These are phyloP conservation scores for Venustampulla echinocandica DNA, from an alignment of 495 filamentous ascomycete species.

Conservation along the genomic window DNA sequence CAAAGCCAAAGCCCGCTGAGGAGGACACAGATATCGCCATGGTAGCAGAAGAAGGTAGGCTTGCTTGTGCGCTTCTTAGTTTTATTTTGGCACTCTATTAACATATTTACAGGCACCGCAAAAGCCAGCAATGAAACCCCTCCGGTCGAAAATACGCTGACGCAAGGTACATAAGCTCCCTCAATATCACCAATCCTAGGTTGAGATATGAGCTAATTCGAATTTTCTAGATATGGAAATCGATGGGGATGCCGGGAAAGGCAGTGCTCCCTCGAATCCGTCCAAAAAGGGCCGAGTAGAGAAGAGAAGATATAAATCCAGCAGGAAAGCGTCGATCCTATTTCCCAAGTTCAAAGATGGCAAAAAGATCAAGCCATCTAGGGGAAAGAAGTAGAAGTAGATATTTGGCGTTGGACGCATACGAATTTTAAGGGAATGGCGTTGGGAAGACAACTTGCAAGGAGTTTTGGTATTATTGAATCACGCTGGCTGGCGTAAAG, in stretches of 20 bases:
- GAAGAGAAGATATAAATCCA: conserved; percentile 31
- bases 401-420: background rate
- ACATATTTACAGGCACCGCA: background rate
- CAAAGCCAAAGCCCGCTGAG: conserved; percentile 38
- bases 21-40: conserved; percentile 19
- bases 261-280: conserved; percentile 12
- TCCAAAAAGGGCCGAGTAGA: conserved; percentile 25
- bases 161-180: background rate
- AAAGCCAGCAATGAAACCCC: background rate
- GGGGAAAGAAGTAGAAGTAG: conserved; percentile 17
- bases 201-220: too few species aligned
- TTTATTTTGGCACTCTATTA: background rate
- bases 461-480: conserved; percentile 11
- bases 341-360: conserved; percentile 39
- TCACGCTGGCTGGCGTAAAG: conserved; percentile 1
- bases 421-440: conserved; percentile 10
- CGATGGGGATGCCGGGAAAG: conserved; percentile 31
- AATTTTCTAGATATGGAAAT: conserved; percentile 45
- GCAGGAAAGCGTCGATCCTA: conserved; percentile 29
- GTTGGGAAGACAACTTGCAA: conserved; percentile 8
- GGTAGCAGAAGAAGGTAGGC: conserved; percentile 31
- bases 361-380: conserved; percentile 28
- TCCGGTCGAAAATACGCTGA: conserved; percentile 5
- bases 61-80: background rate
- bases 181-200: too few species aligned